Base-by-base conservation (phyloP, 768 basidiomycete genomes). In the Termitomyces sp. region DNA sequence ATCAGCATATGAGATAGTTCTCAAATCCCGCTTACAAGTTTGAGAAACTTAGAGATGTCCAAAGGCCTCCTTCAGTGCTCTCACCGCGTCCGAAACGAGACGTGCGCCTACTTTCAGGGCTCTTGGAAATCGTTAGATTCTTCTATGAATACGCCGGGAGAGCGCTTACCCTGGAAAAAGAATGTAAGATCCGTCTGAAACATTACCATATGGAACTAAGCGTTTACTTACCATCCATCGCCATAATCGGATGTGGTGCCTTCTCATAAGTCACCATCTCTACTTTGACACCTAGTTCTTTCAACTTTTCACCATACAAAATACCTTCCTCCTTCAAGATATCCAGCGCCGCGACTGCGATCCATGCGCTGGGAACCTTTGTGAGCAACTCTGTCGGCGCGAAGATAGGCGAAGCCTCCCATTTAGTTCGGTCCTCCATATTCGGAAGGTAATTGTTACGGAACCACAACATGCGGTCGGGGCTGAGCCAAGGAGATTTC, bases 381-480 rank as follows among this genome's bases (percentile, higher is more conserved):
- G 67, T 69, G 59, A 89, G 68, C 36, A 81, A 68, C 36, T 77
- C 78, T 11, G 78, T 77, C 0, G 87, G 85, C 1, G 88, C 88
- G 49, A 87, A 85, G n/a, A 86, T 73, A 0, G 89, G 88, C 4
- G 88, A 89, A 27, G 81, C 82, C 59, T 86, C 84, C 85, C 87
- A 89, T 51, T 85, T 82, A 0, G 73, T 72, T 73, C 81, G 77
- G 57, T 89, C 86, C 41, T 70, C 76, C 60, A 77, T 67, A 58
- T 86, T 82, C 0, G 89, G 87, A 12, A 88, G 75, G 68, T 91
- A 92, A 64, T 85, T 82, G 50, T 77, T 67, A 33, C 81, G 74
- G 81, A 87, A 91, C 90, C 89, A 92, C 18, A 81, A 63, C 89
- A 91, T 91, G 58, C 85, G 83, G 4, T 63, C 81, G 1, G 81